These are phyloP conservation scores for Geranium incanum DNA, from an alignment of 441 rosid genomes.

Conservation along the genomic window DNA sequence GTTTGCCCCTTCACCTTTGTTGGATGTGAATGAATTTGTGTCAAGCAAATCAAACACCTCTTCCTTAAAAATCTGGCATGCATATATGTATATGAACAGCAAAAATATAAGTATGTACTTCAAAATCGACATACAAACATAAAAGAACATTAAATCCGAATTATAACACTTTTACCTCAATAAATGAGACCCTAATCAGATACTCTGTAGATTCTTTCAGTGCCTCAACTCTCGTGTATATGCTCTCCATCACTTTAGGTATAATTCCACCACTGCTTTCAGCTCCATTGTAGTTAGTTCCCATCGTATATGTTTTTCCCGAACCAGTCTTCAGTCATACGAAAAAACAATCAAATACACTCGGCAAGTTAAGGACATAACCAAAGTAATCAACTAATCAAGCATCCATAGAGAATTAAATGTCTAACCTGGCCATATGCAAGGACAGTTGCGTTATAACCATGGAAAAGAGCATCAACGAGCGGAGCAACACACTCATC, in stretches of 20 bases:
- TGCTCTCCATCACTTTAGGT: conserved; percentile 78
- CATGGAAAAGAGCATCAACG: conserved; percentile 70
- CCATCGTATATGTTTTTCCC: conserved; percentile 94
- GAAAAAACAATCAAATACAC: not conserved
- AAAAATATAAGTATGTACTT: not conserved
- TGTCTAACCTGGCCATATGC: conserved; percentile 84
- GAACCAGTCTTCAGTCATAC: conserved; percentile 62
- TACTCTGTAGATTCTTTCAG: conserved; percentile 47
- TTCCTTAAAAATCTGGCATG: conserved; percentile 81
- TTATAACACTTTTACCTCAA: conserved; percentile 50
- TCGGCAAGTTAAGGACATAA: not conserved
- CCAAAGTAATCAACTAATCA: not conserved
- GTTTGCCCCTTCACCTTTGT: conserved; percentile 42
- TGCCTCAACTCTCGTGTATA: conserved; percentile 49
- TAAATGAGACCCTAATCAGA: conserved; percentile 78
- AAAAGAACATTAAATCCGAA: not conserved
- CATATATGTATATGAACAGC: not conserved
- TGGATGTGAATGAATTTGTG: conserved; percentile 34
- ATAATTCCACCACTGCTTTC: conserved; percentile 57
- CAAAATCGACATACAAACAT: too few relatives aligned
- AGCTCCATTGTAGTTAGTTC: conserved; percentile 74
- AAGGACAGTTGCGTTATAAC: conserved; percentile 89
- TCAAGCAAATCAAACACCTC: conserved; percentile 92
- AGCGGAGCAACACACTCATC: conserved; percentile 77
- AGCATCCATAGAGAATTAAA: not conserved